Percentiles rank a stretch among this genome's conserved stretches.
These are phyloP conservation scores for Entomortierella chlamydospora DNA, from an alignment of 192 early-diverging fungal genomes.

Conservation along the genomic window DNA sequence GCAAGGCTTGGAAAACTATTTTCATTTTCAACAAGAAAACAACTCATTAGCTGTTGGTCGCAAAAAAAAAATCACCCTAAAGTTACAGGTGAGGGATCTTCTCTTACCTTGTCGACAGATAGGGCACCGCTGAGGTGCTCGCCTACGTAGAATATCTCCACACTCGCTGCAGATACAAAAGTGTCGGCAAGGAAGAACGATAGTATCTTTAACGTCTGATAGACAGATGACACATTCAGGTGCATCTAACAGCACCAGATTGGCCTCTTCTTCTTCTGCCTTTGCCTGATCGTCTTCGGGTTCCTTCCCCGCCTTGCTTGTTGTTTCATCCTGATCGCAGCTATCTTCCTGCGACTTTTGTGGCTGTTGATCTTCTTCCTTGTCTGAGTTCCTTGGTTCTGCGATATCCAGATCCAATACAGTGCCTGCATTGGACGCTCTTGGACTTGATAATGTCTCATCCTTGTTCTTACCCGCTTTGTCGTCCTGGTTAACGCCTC, in stretches of 20 bases:
- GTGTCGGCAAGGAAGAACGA: conserved; percentile 85
- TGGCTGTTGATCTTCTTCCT: background rate
- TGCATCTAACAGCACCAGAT: conserved; percentile 51
- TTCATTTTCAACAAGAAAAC: no score
- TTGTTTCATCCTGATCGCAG: background rate
- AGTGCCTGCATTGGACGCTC: conserved; percentile 4
- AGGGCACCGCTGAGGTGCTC: conserved; percentile 46
- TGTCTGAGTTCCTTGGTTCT: conserved; percentile 3
- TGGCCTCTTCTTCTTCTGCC: conserved; percentile 14
- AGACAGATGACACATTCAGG: conserved; percentile 85
- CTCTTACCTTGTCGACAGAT: conserved; percentile 52
- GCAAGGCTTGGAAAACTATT: conserved; percentile 42
- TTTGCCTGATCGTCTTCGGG: background rate
- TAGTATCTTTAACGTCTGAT: conserved; percentile 75
- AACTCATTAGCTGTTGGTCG: no score
- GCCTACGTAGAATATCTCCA: conserved; percentile 70
- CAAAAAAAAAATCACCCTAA: no score
- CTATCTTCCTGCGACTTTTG: background rate
- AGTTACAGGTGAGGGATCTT: no score
- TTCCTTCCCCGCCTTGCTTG: background rate
- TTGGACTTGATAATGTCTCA: background rate
- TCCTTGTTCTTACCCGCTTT: background rate
- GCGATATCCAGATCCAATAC: conserved; percentile 12
- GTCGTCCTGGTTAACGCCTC: background rate
- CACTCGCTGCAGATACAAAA: conserved; percentile 83